These are phyloP conservation scores for Neonectria hederae DNA, from an alignment of 2,329 filamentous ascomycete genomes.

Conservation along the genomic window DNA sequence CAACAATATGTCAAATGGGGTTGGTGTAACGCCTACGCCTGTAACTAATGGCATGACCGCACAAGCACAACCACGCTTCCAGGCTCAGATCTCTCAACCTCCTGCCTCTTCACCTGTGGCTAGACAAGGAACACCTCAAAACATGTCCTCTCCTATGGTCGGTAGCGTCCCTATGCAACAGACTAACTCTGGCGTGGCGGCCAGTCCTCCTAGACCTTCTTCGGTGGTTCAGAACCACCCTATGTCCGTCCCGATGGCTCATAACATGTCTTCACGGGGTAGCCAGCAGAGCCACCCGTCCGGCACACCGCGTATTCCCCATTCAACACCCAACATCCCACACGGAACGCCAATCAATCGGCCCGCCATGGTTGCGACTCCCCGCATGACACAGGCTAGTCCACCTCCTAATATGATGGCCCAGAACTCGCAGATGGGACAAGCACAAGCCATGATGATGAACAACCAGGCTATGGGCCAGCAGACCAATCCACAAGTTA, in stretches of 20 bases:
- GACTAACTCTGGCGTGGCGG: constrained; percentile 73
- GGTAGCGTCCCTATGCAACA: constrained; percentile 70
- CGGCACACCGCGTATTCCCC: constrained; percentile 70
- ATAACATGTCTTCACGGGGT: constrained; percentile 70
- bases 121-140: constrained; percentile 71
- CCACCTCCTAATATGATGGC: constrained; percentile 69
- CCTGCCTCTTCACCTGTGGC: constrained; percentile 74
- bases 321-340: constrained; percentile 68
- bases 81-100: constrained; percentile 67
- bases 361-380: constrained; percentile 63
- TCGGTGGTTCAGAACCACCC: constrained; percentile 70
- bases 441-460: constrained; percentile 60
- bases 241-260: constrained; percentile 68
- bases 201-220: constrained; percentile 72
- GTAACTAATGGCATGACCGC: constrained; percentile 52
- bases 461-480: constrained; percentile 56
- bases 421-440: constrained; percentile 63
- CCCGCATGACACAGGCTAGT: constrained; percentile 70
- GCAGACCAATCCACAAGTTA: constrained; percentile 49
- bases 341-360: constrained; percentile 68
- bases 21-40: constrained; percentile 48
- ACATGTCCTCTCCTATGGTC: constrained; percentile 73
- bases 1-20: constrained; percentile 53
- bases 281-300: constrained; percentile 74
- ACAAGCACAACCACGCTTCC: constrained; percentile 58